Evolutionary conservation across 2,329 filamentous ascomycete genomes (phyloP), one percentile per base, ranked within the genome.

Genomic region (Cytospora piceae): DNA sequence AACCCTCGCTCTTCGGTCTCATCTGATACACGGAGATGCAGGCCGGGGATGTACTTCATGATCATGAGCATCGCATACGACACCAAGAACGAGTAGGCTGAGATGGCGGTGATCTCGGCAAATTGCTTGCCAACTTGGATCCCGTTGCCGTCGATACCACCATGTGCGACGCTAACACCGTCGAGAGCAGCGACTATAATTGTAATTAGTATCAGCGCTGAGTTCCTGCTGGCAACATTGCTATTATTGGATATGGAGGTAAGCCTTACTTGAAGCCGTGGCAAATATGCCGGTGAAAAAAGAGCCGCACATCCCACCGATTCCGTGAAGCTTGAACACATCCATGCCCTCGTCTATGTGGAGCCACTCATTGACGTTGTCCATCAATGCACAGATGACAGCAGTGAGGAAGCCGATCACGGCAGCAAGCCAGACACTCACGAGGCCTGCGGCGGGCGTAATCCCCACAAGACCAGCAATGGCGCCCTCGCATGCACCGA

Each of bases 211-310:
- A 29, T 66, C 11, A 66, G 54, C 15, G 8, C 17, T 2, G 64
- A 46, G 42, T 46, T 20, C 7, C 7, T 22, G 17, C 7, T 12
- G 7, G 42, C 17, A 46, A 46, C 11, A 22, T 46, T 46, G 42
- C 20, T 17, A 2, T 11, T 22, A 2, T 9, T 61, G 64, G 49
- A 62, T 22, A 46, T 55, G 51, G 9, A 53, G 34, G 27, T 29
- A 22, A 51, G 34, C 65, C 71, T 55, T 60, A 72, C 72, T 68
- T 11, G 66, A 69, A 15, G 67, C 69, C 5, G 83, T 80, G 0
- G 85, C 85, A 61, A 87, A 87, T 34, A 87, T 77, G 3, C 85
- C 85, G 0, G 85, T 87, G 22, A 87, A 71, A 57, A 87, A 77
- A 39, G 83, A 81, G 20, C 85, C 85, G 0, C 87, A 79, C 68